Base-by-base conservation (phyloP, 495 filamentous ascomycete genomes). In the Tetracladium setigerum region DNA sequence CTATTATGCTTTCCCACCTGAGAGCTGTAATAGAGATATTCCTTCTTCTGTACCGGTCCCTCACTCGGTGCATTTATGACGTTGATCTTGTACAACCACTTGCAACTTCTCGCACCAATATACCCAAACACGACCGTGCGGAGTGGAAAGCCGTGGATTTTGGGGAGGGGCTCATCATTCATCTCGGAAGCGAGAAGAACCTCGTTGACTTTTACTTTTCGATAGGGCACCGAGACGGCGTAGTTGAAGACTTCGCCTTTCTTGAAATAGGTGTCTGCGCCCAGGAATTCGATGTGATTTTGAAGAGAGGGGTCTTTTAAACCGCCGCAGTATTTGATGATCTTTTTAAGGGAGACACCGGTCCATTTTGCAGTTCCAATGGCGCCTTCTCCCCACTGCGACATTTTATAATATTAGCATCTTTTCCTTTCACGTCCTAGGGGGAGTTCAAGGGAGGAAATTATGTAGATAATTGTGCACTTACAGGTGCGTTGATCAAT, bases 101-200 rank as follows among this genome's bases (percentile, higher is more conserved):
- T 71, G 39, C 56, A 56, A 44, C 61, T 64, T 33, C 63, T 44
- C 7, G 63, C 66, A n/a, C 65, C 65, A 40, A 77, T 73, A 39
- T 74, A 74, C 9, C 75, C 74, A 24, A 73, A 52, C 2, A 74
- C 72, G 4, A 79, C 61, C 0, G 66, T 62, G 9, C 76, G 67
- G n/a, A 79, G 52, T 9, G 76, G 76, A 22, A 59, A 73, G 7
- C 76, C 76, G 49, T 79, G 76, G 47, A 74, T 75, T 42, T 66
- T 69, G 1, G 75, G 75, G 0, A 79, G 59, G 0, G 70, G 71
- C 44, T 74, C 61, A 33, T 66, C 73, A 32, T 79, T 79, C 76
- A 79, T 79, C 50, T 78, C 75, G 67, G 67, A 79, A 0, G 71
- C 74, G n/a, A 79, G 67, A 10, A 78, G 58, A 15, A 77, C 74